These are phyloP conservation scores for Apophysomyces trapeziformis DNA, from an alignment of 371 early-diverging fungal genomes.

Conservation along the genomic window DNA sequence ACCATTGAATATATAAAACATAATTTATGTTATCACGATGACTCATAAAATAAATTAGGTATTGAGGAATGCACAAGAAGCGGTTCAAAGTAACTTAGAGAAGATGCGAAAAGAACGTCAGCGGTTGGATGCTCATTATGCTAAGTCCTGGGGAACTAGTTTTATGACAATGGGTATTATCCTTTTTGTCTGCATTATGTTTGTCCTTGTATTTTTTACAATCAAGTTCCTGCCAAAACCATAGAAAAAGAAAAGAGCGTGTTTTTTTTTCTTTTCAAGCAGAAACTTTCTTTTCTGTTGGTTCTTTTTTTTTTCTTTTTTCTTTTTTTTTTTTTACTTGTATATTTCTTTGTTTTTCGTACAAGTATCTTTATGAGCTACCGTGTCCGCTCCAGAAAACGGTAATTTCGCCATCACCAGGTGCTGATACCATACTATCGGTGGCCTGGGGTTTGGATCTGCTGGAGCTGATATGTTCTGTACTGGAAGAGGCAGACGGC, in stretches of 20 bases:
- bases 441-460: slow-evolving; percentile 22
- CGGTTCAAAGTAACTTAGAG: slow-evolving; percentile 55
- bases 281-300: not conserved
- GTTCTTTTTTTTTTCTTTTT: not conserved
- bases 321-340: too few species aligned
- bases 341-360: too few species aligned
- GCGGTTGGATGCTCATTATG: slow-evolving; percentile 60
- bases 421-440: slow-evolving; percentile 42
- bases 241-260: slow-evolving; percentile 12
- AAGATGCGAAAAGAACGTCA: slow-evolving; percentile 54
- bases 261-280: slow-evolving; percentile 13
- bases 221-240: slow-evolving; percentile 72
- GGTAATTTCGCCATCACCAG: slow-evolving; percentile 57
- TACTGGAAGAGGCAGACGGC: not conserved
- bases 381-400: slow-evolving; percentile 49
- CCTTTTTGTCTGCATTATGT: slow-evolving; percentile 66
- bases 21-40: too few species aligned
- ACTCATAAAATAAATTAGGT: slow-evolving; percentile 21
- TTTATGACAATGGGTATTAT: slow-evolving; percentile 69
- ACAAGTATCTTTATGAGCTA: not conserved
- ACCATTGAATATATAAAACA: not conserved
- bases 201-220: slow-evolving; percentile 70
- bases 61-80: slow-evolving; percentile 54
- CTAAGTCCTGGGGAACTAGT: slow-evolving; percentile 71
- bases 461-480: slow-evolving; percentile 6